A percentile compares a stretch with the other conserved stretches of the same genome.
These are phyloP conservation scores for Heimioporus sp. DNA, from an alignment of 768 basidiomycete genomes.

Conservation along the genomic window DNA sequence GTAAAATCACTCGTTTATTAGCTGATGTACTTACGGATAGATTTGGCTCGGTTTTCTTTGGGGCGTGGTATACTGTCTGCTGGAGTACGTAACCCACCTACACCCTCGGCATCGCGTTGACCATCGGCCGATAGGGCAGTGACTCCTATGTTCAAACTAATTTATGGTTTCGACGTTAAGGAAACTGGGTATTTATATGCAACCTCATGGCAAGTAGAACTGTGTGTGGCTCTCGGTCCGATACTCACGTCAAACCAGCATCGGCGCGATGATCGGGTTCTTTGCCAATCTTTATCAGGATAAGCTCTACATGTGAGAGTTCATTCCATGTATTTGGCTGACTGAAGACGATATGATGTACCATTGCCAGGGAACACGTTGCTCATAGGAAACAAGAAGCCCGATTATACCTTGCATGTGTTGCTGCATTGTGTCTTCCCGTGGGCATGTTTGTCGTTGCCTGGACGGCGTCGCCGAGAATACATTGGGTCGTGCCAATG, in stretches of 20 bases:
- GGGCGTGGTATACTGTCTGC: constrained; percentile 69
- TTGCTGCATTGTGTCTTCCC: constrained; percentile 53
- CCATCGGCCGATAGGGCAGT: constrained; percentile 42
- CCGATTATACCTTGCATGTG: constrained; percentile 53
- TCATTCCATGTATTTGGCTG: constrained; percentile 7
- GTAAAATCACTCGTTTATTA: background rate
- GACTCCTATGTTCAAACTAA: constrained; percentile 48
- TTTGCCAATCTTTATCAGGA: constrained; percentile 46
- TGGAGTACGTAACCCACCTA: constrained; percentile 41
- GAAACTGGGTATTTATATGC: constrained; percentile 58
- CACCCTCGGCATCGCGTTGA: background rate
- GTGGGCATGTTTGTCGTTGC: constrained; percentile 67
- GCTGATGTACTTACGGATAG: constrained; percentile 29
- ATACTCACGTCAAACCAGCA: constrained; percentile 31
- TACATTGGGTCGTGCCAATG: constrained; percentile 57
- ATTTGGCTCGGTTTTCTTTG: constrained; percentile 69
- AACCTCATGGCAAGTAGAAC: constrained; percentile 44
- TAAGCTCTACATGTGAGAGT: constrained; percentile 41
- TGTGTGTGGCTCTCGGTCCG: background rate
- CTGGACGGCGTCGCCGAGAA: constrained; percentile 54
- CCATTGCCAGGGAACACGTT: constrained; percentile 16
- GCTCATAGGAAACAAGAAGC: constrained; percentile 47
- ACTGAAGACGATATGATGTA: constrained; percentile 5
- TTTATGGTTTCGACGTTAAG: constrained; percentile 62
- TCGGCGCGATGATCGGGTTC: constrained; percentile 50